These are phyloP conservation scores for Pythium periplocum DNA, from an alignment of 352 stramenopile species.

Conservation along the genomic window DNA sequence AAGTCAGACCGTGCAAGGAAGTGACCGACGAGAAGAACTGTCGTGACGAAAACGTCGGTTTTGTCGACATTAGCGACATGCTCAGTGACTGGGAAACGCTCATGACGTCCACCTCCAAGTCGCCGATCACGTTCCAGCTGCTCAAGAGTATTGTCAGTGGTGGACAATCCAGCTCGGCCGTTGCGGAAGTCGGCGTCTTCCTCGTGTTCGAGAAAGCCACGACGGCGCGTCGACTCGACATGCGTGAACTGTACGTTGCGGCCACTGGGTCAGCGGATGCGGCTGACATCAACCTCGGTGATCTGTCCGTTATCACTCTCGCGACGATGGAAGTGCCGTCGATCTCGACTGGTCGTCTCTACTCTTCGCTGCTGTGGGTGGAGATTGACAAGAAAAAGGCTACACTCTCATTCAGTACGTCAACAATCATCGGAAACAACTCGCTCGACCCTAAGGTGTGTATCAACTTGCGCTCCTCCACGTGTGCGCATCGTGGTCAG, in stretches of 20 bases:
- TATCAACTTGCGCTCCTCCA: slow-evolving; percentile 48
- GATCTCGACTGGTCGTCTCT: slow-evolving; percentile 33
- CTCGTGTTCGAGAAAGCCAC: slow-evolving; percentile 53
- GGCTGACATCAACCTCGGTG: slow-evolving; percentile 7
- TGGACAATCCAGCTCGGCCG: slow-evolving; percentile 1
- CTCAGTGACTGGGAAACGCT: slow-evolving; percentile 43
- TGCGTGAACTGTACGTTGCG: slow-evolving; percentile 38
- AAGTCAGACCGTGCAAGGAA: slow-evolving; percentile 41
- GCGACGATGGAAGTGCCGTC: slow-evolving; percentile 50
- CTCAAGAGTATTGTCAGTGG: slow-evolving; percentile 62
- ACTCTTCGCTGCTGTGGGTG: slow-evolving; percentile 76
- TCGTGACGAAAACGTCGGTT: slow-evolving; percentile 42
- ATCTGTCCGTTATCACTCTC: slow-evolving; percentile 45
- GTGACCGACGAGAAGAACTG: slow-evolving; percentile 49
- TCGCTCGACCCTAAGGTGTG: slow-evolving; percentile 67
- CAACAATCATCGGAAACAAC: slow-evolving; percentile 56
- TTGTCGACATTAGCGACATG: slow-evolving; percentile 60
- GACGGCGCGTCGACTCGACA: slow-evolving; percentile 15
- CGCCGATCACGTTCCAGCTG: slow-evolving; percentile 53
- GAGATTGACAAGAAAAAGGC: slow-evolving; percentile 52
- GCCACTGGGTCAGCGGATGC: slow-evolving; percentile 18
- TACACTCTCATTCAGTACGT: slow-evolving; percentile 75
- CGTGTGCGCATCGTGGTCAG: slow-evolving; percentile 45
- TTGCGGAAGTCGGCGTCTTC: slow-evolving; percentile 29
- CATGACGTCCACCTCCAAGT: slow-evolving; percentile 36